phyloP scores from a whole-genome alignment of 1,139 yeast species.

The Yamadazyma buinensis region DNA sequence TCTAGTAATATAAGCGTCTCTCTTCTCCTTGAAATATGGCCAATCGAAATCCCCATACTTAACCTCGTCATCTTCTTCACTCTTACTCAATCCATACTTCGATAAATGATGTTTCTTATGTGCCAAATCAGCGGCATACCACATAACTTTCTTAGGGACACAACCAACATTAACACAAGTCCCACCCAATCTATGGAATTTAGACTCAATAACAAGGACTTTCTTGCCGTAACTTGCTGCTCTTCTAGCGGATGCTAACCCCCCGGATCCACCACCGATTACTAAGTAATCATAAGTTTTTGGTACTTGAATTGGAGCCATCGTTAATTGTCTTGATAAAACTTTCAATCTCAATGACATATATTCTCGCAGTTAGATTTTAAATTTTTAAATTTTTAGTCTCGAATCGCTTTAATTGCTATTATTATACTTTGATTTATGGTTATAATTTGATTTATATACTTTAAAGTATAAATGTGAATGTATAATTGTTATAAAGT shows the following conservation, averaged over 20 bases:
- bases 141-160: constrained; percentile 98
- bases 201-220: constrained; percentile 75
- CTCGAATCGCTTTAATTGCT: too few species aligned
- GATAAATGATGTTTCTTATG: constrained; percentile 66
- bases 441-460: too few species aligned
- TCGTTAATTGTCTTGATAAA: constrained; percentile 19
- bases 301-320: constrained; percentile 47
- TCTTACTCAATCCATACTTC: constrained; percentile 70
- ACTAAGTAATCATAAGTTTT: constrained; percentile 85
- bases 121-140: constrained; percentile 94
- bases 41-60: constrained; percentile 67
- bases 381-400: too few species aligned
- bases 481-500: too few species aligned
- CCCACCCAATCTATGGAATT: constrained; percentile 74
- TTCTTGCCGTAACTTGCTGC: constrained; percentile 94
- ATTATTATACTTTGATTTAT: too few species aligned
- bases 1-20: constrained; percentile 86
- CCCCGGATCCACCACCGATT: constrained; percentile 99
- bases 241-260: constrained; percentile 95
- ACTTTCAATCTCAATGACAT: constrained; percentile 6
- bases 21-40: constrained; percentile 72
- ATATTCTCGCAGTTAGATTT: too few species aligned
- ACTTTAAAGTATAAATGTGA: too few species aligned
- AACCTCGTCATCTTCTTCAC: constrained; percentile 50
- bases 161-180: constrained; percentile 99